These are phyloP conservation scores for Jamesozyma hellenica DNA, from an alignment of 805 yeast genomes.

Conservation along the genomic window DNA sequence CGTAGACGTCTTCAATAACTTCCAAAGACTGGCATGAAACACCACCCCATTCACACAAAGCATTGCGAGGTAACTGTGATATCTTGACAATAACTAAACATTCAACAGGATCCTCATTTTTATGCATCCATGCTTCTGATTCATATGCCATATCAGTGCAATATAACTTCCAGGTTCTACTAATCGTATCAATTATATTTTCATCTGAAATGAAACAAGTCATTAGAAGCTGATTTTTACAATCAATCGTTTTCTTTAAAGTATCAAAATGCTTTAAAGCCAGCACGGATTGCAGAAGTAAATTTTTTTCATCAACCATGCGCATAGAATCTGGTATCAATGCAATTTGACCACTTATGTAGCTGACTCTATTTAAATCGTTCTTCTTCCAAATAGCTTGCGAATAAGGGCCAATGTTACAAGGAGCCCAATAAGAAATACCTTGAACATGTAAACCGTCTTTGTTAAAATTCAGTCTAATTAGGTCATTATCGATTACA, in stretches of 20 bases:
- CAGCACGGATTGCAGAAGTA: conserved; percentile 34
- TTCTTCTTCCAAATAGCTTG: conserved; percentile 48
- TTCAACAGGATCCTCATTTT: conserved; percentile 19
- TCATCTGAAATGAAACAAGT: conserved; percentile 45
- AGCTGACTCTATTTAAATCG: conserved; percentile 43
- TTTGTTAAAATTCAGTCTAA: conserved; percentile 28
- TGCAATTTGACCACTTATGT: conserved; percentile 87
- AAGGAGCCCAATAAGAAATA: conserved; percentile 95
- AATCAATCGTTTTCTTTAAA: conserved; percentile 47
- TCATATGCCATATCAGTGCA: conserved; percentile 17
- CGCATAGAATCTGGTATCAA: conserved; percentile 64
- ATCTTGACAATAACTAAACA: conserved; percentile 46
- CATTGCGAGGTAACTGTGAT: conserved; percentile 49
- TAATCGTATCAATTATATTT: conserved; percentile 25
- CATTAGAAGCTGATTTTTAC: conserved; percentile 35
- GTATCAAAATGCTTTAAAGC: conserved; percentile 67
- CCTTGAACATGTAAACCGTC: conserved; percentile 85
- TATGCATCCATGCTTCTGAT: conserved; percentile 16
- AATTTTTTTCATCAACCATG: conserved; percentile 27
- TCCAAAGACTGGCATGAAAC: conserved; percentile 34
- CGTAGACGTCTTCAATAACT: no score
- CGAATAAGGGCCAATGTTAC: conserved; percentile 95
- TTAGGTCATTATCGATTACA: background rate
- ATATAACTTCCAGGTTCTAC: conserved; percentile 39
- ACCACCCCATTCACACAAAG: conserved; percentile 71